Evolutionary conservation across 2,329 filamentous ascomycete genomes (phyloP).

Genomic region (Cercospora citrullina): DNA sequence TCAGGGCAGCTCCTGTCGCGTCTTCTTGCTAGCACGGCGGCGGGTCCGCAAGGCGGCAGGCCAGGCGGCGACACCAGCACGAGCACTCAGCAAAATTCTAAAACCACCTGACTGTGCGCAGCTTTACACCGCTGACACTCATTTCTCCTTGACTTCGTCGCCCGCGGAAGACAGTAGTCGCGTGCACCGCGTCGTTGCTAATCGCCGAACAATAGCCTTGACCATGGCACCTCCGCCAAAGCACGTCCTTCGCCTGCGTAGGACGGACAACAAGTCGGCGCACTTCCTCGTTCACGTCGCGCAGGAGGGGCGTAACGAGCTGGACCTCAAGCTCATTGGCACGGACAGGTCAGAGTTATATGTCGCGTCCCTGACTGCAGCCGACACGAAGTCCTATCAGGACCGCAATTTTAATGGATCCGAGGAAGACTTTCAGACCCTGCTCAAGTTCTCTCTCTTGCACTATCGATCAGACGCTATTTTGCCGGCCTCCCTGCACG

Average conservation of each 20-base stretch:
- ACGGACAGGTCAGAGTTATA: slow-evolving; percentile 67
- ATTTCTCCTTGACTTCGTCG: background rate
- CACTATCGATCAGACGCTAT: slow-evolving; percentile 43
- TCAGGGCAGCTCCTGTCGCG: background rate
- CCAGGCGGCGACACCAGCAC: slow-evolving; percentile 5
- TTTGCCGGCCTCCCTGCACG: slow-evolving; percentile 50
- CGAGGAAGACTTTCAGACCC: slow-evolving; percentile 65
- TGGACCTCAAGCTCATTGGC: slow-evolving; percentile 67
- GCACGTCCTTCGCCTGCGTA: slow-evolving; percentile 59
- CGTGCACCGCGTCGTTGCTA: background rate
- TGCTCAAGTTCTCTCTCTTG: slow-evolving; percentile 60
- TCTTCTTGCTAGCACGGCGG: background rate
- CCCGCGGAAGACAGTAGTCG: background rate
- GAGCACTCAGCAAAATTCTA: background rate
- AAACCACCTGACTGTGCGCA: background rate
- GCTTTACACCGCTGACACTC: background rate
- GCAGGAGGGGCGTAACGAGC: slow-evolving; percentile 50
- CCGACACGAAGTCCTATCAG: slow-evolving; percentile 55
- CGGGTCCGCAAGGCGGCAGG: background rate
- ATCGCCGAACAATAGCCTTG: slow-evolving; percentile 12
- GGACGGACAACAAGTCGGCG: slow-evolving; percentile 44
- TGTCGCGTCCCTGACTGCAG: slow-evolving; percentile 60
- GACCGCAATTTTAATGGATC: slow-evolving; percentile 57
- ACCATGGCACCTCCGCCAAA: slow-evolving; percentile 8
- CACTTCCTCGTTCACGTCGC: slow-evolving; percentile 62